Conservation (phyloP, 257 asterid species). For the Nicotiana otophora region DNA sequence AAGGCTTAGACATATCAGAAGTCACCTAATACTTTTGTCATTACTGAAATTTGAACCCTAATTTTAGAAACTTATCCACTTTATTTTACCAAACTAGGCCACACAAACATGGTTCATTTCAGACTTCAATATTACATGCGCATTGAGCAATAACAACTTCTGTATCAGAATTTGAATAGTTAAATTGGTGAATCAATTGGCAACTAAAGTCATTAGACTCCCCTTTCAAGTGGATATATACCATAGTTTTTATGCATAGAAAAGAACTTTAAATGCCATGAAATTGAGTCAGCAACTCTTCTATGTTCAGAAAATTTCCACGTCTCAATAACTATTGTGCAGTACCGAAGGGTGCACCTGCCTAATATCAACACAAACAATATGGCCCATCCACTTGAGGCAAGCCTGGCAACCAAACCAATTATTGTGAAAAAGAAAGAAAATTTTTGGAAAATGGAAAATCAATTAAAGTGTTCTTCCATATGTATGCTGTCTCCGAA, state of each 20-base stretch:
- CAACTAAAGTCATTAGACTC: no score
- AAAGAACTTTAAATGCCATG: not conserved
- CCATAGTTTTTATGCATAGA: not conserved
- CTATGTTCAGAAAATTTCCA: constrained; percentile 2
- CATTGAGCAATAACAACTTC: not conserved
- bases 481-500: no score
- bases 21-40: no score
- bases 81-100: no score
- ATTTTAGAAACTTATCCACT: no score
- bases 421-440: not conserved
- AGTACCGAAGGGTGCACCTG: not conserved
- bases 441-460: not conserved
- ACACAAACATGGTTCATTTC: not conserved
- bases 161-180: not conserved
- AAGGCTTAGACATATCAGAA: no score
- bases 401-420: constrained; percentile 9
- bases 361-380: not conserved
- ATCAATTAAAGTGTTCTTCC: not conserved
- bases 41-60: no score
- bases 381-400: constrained; percentile 11
- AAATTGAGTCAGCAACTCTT: not conserved
- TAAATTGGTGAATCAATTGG: not conserved
- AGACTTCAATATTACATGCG: not conserved
- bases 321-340: not conserved
- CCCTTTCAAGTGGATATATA: not conserved